Conservation (phyloP, 73 alveolate genomes). For the Paramecium sexaurelia region DNA sequence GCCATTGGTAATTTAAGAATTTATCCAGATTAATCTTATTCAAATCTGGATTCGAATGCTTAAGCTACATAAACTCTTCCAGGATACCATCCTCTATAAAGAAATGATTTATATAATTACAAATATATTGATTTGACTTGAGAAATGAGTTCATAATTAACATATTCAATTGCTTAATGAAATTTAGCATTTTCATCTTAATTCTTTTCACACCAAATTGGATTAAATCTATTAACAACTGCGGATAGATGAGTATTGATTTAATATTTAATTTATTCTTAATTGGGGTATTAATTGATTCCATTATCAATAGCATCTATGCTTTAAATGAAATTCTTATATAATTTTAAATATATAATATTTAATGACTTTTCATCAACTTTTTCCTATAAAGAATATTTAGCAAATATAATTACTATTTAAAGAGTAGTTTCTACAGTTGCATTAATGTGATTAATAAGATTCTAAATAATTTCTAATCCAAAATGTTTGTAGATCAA, state of each 20-base stretch:
- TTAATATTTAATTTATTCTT: conserved; percentile 71
- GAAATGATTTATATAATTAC: background rate
- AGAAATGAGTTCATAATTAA: conserved; percentile 83
- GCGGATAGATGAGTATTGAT: conserved; percentile 72
- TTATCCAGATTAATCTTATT: conserved; percentile 75
- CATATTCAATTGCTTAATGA: conserved; percentile 84
- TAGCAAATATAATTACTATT: background rate
- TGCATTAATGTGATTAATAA: conserved; percentile 46
- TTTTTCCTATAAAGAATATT: background rate
- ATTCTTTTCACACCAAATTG: conserved; percentile 85
- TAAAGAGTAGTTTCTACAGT: background rate
- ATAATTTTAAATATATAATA: conserved; percentile 69
- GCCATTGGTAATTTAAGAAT: conserved; percentile 69
- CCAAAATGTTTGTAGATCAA: conserved; percentile 92
- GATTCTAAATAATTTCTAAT: conserved; percentile 77
- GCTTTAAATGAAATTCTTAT: conserved; percentile 75
- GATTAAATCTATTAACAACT: conserved; percentile 85
- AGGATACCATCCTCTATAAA: conserved; percentile 73
- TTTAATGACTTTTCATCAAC: conserved; percentile 69
- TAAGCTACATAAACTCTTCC: conserved; percentile 79
- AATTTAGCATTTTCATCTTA: conserved; percentile 76
- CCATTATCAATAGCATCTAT: conserved; percentile 97
- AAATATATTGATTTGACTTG: conserved; percentile 71
- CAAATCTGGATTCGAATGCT: conserved; percentile 74
- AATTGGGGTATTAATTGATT: conserved; percentile 66